Conservation (phyloP, 1,139 yeast species). For the Casaregolazyma suthepensis region DNA sequence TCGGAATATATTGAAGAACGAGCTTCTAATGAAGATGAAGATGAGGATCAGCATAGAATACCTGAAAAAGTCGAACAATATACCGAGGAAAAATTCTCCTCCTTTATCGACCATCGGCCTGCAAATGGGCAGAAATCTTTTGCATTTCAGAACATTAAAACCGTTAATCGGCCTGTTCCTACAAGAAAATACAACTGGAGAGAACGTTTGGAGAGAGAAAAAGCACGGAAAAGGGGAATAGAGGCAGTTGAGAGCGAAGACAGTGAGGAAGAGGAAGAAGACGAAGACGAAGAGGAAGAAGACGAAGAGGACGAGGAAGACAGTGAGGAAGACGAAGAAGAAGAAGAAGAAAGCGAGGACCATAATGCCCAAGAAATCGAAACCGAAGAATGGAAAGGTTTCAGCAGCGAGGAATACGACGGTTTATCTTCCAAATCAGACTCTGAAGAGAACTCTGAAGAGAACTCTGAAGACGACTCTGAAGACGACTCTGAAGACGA, state of each 20-base stretch:
- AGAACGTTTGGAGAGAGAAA: slow-evolving; percentile 44
- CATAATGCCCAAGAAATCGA: too few species aligned
- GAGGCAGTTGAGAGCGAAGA: slow-evolving; percentile 19
- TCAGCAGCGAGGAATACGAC: slow-evolving; percentile 9
- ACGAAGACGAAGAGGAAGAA: slow-evolving; percentile 10
- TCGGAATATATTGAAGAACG: slow-evolving; percentile 11
- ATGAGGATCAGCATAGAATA: background rate
- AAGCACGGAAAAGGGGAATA: slow-evolving; percentile 25
- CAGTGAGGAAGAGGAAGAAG: slow-evolving; percentile 11
- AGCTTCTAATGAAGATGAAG: slow-evolving; percentile 22
- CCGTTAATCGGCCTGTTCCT: slow-evolving; percentile 35
- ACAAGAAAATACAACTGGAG: slow-evolving; percentile 54
- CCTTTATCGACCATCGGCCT: slow-evolving; percentile 72
- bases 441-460: slow-evolving; percentile 5
- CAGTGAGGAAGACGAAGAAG: slow-evolving; percentile 16
- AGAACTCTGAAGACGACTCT: background rate
- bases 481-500: background rate
- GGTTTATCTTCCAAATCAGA: slow-evolving; percentile 19
- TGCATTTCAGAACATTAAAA: slow-evolving; percentile 55
- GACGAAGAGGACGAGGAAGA: slow-evolving; percentile 15
- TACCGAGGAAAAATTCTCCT: slow-evolving; percentile 32
- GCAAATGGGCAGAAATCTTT: slow-evolving; percentile 40
- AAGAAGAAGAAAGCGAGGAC: too few species aligned
- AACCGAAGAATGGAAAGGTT: slow-evolving; percentile 23
- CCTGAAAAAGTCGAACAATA: slow-evolving; percentile 9